phyloP scores from a whole-genome alignment of 2,329 filamentous ascomycete species.

The Emydomyces testavorans region DNA sequence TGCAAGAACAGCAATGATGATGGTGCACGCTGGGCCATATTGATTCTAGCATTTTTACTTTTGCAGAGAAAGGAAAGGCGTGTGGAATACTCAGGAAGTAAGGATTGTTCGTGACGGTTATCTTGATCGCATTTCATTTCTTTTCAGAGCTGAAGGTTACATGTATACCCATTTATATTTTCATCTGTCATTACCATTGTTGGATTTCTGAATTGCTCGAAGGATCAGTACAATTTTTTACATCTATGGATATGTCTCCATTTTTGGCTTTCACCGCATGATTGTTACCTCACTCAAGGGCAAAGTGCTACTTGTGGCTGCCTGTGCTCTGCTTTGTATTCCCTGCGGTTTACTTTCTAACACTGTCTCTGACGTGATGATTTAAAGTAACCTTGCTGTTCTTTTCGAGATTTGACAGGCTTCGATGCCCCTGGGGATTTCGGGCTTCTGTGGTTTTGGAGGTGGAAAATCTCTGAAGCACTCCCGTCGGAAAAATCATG shows the following conservation, averaged over 20 bases:
- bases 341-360: neutral
- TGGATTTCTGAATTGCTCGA: neutral
- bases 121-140: constrained; percentile 1
- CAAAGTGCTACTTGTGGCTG: neutral
- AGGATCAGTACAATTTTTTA: neutral
- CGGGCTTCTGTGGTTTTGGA: neutral
- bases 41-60: constrained; percentile 8
- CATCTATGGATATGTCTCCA: neutral
- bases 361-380: neutral
- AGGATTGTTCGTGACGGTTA: constrained; percentile 2
- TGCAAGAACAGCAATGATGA: constrained; percentile 1
- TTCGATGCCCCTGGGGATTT: neutral
- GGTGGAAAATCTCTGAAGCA: constrained; percentile 1
- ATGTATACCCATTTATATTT: constrained; percentile 7
- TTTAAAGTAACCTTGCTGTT: neutral
- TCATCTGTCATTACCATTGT: constrained; percentile 4
- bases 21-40: neutral
- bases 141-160: neutral
- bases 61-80: neutral
- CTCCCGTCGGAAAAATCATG: neutral
- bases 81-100: neutral
- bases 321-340: neutral
- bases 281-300: neutral
- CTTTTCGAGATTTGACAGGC: neutral
- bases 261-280: neutral